A percentile compares a stretch with the other conserved stretches of the same genome.
Evolutionary conservation across 2,329 filamentous ascomycete species (phyloP).

Genomic region (Penicillium sp.): DNA sequence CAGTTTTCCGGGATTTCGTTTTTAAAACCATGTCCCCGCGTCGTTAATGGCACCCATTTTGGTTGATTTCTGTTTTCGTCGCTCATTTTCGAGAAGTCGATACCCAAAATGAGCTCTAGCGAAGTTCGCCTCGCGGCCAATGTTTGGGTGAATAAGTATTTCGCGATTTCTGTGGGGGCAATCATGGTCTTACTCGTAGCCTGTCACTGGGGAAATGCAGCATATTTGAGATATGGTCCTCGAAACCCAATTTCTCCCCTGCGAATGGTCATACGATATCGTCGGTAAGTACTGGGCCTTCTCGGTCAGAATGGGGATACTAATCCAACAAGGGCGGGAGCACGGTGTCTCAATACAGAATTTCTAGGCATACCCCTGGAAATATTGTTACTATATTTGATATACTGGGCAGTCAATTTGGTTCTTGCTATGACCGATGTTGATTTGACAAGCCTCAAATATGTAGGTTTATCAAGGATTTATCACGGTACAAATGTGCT

Average conservation of each 20-base stretch:
- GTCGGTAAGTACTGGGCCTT: background rate
- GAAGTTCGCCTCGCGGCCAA: slow-evolving; percentile 7
- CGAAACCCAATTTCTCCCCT: background rate
- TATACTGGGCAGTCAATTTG: slow-evolving; percentile 21
- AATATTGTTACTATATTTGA: slow-evolving; percentile 8
- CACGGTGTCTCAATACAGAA: background rate
- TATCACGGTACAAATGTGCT: background rate
- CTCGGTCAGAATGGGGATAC: background rate
- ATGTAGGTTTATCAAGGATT: slow-evolving; percentile 2
- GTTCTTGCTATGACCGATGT: slow-evolving; percentile 15
- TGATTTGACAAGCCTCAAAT: slow-evolving; percentile 5
- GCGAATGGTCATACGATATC: background rate
- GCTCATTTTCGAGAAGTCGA: background rate
- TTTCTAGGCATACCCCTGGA: slow-evolving; percentile 8
- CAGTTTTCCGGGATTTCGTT: too few relatives aligned
- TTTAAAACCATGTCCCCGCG: too few relatives aligned
- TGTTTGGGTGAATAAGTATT: slow-evolving; percentile 19
- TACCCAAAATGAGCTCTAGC: slow-evolving; percentile 1
- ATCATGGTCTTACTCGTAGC: slow-evolving; percentile 11
- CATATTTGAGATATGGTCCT: slow-evolving; percentile 3
- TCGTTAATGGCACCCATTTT: too few relatives aligned
- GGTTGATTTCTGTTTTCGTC: background rate
- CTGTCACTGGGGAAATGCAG: slow-evolving; percentile 7
- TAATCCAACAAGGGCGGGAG: background rate
- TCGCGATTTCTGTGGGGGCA: slow-evolving; percentile 13